Evolutionary conservation across 768 basidiomycete species (phyloP).

Genomic region (Suillus cothurnatus): DNA sequence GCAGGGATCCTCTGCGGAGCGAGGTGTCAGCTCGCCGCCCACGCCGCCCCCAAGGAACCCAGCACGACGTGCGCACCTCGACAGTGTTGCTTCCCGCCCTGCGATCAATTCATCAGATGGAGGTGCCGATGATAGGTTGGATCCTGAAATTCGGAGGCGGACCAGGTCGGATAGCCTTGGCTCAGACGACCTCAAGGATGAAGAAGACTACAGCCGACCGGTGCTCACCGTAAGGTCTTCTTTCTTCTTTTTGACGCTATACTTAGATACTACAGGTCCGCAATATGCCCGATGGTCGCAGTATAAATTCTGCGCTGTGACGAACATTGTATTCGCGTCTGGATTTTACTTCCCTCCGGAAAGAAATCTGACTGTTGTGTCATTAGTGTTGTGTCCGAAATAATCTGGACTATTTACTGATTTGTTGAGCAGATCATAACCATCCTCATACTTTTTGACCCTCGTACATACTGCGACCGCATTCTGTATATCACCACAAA

Average conservation of each 20-base stretch:
- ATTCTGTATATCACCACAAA: constrained; percentile 21
- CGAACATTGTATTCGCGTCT: constrained; percentile 14
- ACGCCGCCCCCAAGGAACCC: constrained; percentile 37
- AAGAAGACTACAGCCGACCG: constrained; percentile 57
- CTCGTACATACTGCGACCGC: constrained; percentile 15
- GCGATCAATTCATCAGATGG: constrained; percentile 19
- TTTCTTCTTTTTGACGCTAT: constrained; percentile 13
- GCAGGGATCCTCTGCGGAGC: constrained; percentile 26
- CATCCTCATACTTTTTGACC: constrained; percentile 8
- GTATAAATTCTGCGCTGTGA: constrained; percentile 28
- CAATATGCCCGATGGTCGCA: constrained; percentile 51
- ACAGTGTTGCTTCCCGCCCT: constrained; percentile 6
- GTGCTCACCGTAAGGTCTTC: constrained; percentile 50
- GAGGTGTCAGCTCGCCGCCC: constrained; percentile 14
- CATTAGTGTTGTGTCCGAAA: not conserved
- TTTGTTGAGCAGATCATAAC: constrained; percentile 22
- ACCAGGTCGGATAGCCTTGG: constrained; percentile 24
- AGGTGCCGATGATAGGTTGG: constrained; percentile 29
- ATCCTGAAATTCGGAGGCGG: constrained; percentile 23
- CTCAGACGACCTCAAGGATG: constrained; percentile 40
- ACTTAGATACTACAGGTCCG: constrained; percentile 46
- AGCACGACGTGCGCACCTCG: constrained; percentile 8
- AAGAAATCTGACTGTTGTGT: constrained; percentile 3
- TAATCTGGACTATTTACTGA: constrained; percentile 12
- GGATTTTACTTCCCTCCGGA: constrained; percentile 11